A percentile compares a stretch with the other conserved stretches of the same genome.
Conservation (phyloP, 2,329 filamentous ascomycete genomes). For the Plectosphaerella plurivora region DNA sequence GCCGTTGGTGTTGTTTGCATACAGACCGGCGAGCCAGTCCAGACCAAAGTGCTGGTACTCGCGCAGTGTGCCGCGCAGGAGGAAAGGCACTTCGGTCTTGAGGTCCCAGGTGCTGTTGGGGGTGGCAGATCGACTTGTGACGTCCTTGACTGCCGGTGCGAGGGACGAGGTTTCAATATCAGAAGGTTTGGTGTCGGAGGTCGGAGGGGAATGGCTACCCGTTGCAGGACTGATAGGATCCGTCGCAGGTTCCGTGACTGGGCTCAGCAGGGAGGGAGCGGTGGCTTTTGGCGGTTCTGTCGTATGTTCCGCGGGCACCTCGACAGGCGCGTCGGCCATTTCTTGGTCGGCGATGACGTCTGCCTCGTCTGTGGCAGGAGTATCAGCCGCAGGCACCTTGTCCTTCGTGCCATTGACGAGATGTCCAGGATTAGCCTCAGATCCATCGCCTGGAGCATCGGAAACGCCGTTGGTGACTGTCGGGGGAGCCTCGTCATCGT, state of each 20-base stretch:
- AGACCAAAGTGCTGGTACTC: constrained; percentile 97
- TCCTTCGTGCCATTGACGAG: not conserved
- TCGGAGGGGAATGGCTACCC: constrained; percentile 42
- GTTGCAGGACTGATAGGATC: not conserved
- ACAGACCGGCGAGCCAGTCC: constrained; percentile 92
- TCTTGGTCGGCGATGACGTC: constrained; percentile 20
- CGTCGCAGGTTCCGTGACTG: too few relatives aligned
- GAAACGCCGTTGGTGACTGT: not conserved
- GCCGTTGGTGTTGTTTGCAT: constrained; percentile 88
- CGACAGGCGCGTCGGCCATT: constrained; percentile 23
- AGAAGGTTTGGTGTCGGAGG: constrained; percentile 46
- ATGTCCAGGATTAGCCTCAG: too few relatives aligned
- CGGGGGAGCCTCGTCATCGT: not conserved
- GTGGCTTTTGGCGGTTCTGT: constrained; percentile 27
- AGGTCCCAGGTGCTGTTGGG: constrained; percentile 24
- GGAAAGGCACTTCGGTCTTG: constrained; percentile 72
- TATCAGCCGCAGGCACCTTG: not conserved
- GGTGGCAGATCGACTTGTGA: constrained; percentile 24
- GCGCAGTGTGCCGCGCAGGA: constrained; percentile 82
- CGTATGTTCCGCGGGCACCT: too few relatives aligned
- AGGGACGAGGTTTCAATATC: constrained; percentile 36
- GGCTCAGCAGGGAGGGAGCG: too few relatives aligned
- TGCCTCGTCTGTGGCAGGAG: constrained; percentile 6
- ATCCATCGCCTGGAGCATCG: not conserved
- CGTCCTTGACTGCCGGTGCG: constrained; percentile 12